A percentile compares a stretch with the other conserved stretches of the same genome.
Conservation (phyloP, 1,139 yeast genomes). For the Candida dubliniensis region DNA sequence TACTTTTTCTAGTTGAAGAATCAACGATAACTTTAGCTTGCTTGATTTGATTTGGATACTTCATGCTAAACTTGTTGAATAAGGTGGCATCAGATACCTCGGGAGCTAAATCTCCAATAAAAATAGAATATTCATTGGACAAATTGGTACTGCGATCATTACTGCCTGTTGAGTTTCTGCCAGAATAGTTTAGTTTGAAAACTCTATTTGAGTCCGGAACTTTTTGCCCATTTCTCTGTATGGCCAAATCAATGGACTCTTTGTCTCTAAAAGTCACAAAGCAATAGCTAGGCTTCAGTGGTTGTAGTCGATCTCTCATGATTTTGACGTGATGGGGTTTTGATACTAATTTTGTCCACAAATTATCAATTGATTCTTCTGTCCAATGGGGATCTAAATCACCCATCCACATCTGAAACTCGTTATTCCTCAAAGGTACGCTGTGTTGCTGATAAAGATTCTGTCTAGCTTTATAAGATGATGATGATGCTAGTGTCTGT, state of each 20-base stretch:
- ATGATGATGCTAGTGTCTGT: constrained; percentile 7
- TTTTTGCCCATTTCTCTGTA: constrained; percentile 64
- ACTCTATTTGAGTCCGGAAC: constrained; percentile 59
- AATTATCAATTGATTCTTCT: constrained; percentile 60
- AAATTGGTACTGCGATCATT: constrained; percentile 24
- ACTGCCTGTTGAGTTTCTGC: constrained; percentile 39
- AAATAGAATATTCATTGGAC: constrained; percentile 23
- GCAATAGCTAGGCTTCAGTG: constrained; percentile 53
- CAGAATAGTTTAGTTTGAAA: constrained; percentile 85
- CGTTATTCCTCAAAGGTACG: constrained; percentile 6
- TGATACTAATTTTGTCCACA: constrained; percentile 58
- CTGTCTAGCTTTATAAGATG: constrained; percentile 14
- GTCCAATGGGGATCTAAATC: constrained; percentile 87
- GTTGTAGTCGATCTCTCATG: constrained; percentile 34
- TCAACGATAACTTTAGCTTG: constrained; percentile 89
- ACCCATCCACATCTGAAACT: constrained; percentile 81
- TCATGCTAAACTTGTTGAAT: constrained; percentile 65
- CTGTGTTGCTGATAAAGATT: constrained; percentile 16
- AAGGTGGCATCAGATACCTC: constrained; percentile 74
- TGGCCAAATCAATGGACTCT: constrained; percentile 69
- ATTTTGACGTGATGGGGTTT: constrained; percentile 38
- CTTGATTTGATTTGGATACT: constrained; percentile 68
- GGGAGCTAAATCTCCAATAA: constrained; percentile 82
- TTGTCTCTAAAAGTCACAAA: constrained; percentile 77
- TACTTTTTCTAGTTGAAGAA: constrained; percentile 68